Conservation (phyloP, 768 basidiomycete genomes). For the Peribolospora kevripleyi region DNA sequence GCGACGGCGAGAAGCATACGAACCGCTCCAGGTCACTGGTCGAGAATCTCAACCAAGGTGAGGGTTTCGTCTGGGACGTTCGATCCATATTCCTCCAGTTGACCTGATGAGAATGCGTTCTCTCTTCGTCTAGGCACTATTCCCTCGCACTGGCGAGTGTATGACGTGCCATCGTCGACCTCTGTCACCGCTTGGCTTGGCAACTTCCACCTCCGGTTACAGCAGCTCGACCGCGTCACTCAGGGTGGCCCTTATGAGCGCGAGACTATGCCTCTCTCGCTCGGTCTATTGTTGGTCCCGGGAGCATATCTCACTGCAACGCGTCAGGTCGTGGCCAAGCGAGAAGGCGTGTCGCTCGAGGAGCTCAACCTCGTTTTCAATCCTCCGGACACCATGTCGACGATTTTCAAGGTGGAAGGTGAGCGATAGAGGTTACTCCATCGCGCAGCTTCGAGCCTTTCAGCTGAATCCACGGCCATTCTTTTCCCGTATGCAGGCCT, state of each 20-base stretch:
- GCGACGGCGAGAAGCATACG: constrained; percentile 74
- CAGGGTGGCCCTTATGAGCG: constrained; percentile 38
- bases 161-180: constrained; percentile 63
- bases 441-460: too few relatives aligned
- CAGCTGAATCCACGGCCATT: too few relatives aligned
- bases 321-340: constrained; percentile 80
- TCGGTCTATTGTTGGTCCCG: constrained; percentile 86
- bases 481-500: too few relatives aligned
- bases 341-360: constrained; percentile 78
- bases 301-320: constrained; percentile 91
- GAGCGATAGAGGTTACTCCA: too few relatives aligned
- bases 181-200: constrained; percentile 66
- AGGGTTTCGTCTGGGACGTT: constrained; percentile 7
- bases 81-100: background rate
- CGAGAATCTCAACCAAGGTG: constrained; percentile 72
- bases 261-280: constrained; percentile 39
- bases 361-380: constrained; percentile 34
- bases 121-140: constrained; percentile 39
- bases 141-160: constrained; percentile 64
- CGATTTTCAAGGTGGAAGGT: too few relatives aligned
- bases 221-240: constrained; percentile 56
- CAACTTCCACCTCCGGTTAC: constrained; percentile 51
- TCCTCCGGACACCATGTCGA: too few relatives aligned
- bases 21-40: constrained; percentile 83
- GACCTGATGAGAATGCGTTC: constrained; percentile 5